Conservation (phyloP, 2,329 filamentous ascomycete species). For the Coniochaeta ligniaria region DNA sequence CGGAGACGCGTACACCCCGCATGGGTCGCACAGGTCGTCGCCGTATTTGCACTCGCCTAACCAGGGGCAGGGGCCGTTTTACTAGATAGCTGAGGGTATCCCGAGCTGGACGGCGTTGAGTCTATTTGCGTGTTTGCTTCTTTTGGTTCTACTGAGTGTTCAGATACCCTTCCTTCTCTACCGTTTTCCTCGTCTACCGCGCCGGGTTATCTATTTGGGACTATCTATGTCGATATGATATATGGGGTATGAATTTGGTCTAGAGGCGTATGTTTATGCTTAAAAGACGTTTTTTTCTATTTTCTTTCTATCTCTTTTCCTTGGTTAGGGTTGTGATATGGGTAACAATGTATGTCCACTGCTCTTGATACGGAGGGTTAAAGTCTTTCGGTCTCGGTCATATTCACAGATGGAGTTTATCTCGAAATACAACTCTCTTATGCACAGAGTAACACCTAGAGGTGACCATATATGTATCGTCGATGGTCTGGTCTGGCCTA, state of each 20-base stretch:
- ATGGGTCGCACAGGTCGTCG: constrained; percentile 26
- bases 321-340: background rate
- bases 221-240: too few species aligned
- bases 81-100: constrained; percentile 8
- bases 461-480: background rate
- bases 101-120: too few species aligned
- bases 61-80: constrained; percentile 27
- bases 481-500: background rate
- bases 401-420: background rate
- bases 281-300: background rate
- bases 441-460: background rate
- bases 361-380: background rate
- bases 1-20: constrained; percentile 27
- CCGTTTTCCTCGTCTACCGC: too few species aligned
- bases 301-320: background rate
- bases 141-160: background rate
- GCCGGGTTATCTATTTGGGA: too few species aligned
- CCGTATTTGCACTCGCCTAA: constrained; percentile 35
- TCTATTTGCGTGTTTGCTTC: too few species aligned
- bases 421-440: background rate
- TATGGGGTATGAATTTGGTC: background rate
- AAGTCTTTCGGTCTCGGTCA: background rate
- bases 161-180: background rate
- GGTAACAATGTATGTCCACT: background rate
- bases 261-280: background rate